Base-by-base conservation (phyloP, 345 rosid genomes). In the Turnera subulata region DNA sequence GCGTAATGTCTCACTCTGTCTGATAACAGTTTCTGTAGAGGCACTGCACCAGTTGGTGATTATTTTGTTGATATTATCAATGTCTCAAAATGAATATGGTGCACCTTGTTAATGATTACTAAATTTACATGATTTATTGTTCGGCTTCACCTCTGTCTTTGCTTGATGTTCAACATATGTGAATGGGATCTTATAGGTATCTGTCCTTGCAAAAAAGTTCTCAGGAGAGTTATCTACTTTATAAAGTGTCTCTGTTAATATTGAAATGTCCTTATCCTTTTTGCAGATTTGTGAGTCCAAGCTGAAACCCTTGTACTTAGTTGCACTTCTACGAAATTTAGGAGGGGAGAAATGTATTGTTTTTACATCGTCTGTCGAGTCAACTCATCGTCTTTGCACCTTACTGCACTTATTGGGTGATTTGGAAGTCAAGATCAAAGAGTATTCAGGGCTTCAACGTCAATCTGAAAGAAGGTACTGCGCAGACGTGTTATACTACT, bases 341-440 rank as follows among this genome's bases (percentile, higher is more conserved):
- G 95, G 75, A 71, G 83, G 62, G 56, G 89, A 92, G 64, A 92
- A 92, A 70, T 73, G 84, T 64, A 89, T 92, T 46, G 88, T 92
- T 52, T 92, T 89, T 80, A 80, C 93, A 35, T 84, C 93, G 42
- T 86, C 98, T 5, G 88, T 90, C 58, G 86, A 89, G 78, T 80
- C 89, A 49, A 89, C 96, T 68, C 93, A 83, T 62, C 87, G 88
- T 52, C 78, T 92, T 13, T 89, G 89, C 77, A 83, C 78, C 63
- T 70, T 92, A 46, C 79, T 92, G 59, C 84, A 84, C 70, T 80
- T 74, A 69, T 92, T 92, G 64, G 86, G 62, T 55, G 95, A 86
- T 55, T 50, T 88, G 61, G 75, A 78, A 12, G 65, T 89, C 54
- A 92, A 83, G 71, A 82, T 88, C 69, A 84, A 84, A 67, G 96